Base-by-base conservation (phyloP, 768 basidiomycete species). In the Boletus bicolor region DNA sequence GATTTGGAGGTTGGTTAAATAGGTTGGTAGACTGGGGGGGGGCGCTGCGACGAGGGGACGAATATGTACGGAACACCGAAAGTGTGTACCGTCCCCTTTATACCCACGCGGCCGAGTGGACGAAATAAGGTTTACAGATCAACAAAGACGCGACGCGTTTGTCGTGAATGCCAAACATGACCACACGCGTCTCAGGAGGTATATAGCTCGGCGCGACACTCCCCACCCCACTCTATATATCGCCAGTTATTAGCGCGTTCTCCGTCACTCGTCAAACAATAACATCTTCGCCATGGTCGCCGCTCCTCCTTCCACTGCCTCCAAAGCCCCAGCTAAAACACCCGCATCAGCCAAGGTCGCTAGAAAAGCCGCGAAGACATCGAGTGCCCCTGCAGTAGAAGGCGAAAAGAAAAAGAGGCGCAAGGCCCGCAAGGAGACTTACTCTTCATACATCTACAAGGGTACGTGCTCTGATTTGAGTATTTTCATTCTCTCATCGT, bases 391-490 rank as follows among this genome's bases (percentile, higher is more conserved):
- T 54, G 73, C 85, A 7, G 76, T 79, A 38, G 85, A 83, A 51
- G 84, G 82, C 45, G 88, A 92, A 73, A 91, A 91, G 83, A 93
- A 93, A 82, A 87, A 88, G 79, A 79, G 87, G 65, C 87, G 86
- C 76, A 95, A 94, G 82, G 72, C 81, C 51, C 81, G 92, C 75
- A 92, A 92, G 80, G 91, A 93, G 80, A 93, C 91, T 2, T 93
- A 93, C 79, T 87, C 91, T 21, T 91, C 91, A 35, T 96, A 96
- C 80, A 94, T 97, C 73, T 93, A 92, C 82, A 93, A 93, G 76
- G 89, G 90, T 89, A 5, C 2, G 44, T 38, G 24, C 6, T 21
- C 44, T 39, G 26, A 34, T 39, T 44, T 1, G 14, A 21, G 8
- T 17, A 15, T 30, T 34, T 24, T 9, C 17, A 2, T 12, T n/a